Evolutionary conservation across 768 basidiomycete species (phyloP).

Genomic region (Omphalotus guepiniiformis): DNA sequence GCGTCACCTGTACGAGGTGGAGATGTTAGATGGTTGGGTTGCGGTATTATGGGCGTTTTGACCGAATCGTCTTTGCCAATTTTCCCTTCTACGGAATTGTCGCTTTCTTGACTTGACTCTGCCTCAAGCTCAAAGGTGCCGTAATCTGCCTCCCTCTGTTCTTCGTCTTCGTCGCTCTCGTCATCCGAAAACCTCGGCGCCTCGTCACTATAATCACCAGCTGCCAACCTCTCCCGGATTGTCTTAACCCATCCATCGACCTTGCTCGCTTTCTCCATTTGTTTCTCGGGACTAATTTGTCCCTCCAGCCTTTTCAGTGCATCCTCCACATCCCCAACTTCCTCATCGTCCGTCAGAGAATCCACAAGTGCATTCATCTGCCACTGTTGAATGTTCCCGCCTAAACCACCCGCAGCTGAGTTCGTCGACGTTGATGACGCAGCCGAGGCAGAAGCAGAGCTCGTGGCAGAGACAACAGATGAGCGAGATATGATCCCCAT

Average conservation of each 20-base stretch:
- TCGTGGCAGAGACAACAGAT: slow-evolving; percentile 47
- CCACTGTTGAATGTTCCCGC: slow-evolving; percentile 67
- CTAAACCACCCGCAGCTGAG: slow-evolving; percentile 30
- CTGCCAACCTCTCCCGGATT: slow-evolving; percentile 61
- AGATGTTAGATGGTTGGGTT: slow-evolving; percentile 22
- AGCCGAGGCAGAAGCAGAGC: slow-evolving; percentile 38
- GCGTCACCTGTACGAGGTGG: slow-evolving; percentile 31
- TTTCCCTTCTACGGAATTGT: no score
- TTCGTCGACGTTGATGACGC: slow-evolving; percentile 39
- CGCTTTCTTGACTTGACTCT: no score
- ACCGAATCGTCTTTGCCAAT: no score
- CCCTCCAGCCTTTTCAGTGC: slow-evolving; percentile 82
- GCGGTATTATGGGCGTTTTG: not conserved
- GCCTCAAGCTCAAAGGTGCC: slow-evolving; percentile 1
- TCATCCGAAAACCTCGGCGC: slow-evolving; percentile 51
- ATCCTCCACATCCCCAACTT: slow-evolving; percentile 70
- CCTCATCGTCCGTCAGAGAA: slow-evolving; percentile 68
- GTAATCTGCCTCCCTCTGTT: slow-evolving; percentile 19
- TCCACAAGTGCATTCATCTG: slow-evolving; percentile 78
- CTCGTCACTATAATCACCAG: slow-evolving; percentile 61
- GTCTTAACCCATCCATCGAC: slow-evolving; percentile 80
- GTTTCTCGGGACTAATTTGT: slow-evolving; percentile 70
- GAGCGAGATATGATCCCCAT: slow-evolving; percentile 67
- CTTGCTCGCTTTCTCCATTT: slow-evolving; percentile 68
- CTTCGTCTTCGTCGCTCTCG: slow-evolving; percentile 40